Evolutionary conservation across 257 asterid genomes (phyloP), one percentile per base, ranked within the genome.

Genomic region (Penstemon newberryi): DNA sequence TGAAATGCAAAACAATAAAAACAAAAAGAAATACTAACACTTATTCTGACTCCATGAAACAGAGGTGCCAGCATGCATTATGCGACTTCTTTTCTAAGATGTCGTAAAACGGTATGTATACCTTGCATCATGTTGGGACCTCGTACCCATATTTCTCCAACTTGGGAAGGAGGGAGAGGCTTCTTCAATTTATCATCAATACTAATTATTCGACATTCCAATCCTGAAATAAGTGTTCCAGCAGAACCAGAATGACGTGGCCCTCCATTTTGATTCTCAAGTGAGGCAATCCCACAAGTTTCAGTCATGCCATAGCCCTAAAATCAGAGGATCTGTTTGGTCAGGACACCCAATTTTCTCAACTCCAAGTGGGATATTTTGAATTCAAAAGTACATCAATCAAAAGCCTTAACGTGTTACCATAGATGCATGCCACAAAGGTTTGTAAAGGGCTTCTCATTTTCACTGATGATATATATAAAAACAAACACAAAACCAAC

Each of bases 251-350:
- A 75, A 77, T 89, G 86, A 65, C 96, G 84, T n/a, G 75, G 78
- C 65, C 94, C 95, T 3, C 56, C 61, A 61, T 62, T n/a, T 43
- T 72, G 70, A 72, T 72, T 84, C 82, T 91, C 98, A 11, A 89
- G 0, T 3, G 88, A 84, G 69, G 86, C 80, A 61, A 89, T 80
- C 41, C 92, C 95, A 69, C 92, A 81, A 40, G 99, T 91, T 80
- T 94, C 97, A 38, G 99, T 91, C 97, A 94, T 89, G 63, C 97
- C 99, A 64, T 87, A 94, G 50, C 97, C 97, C 97, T 94, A 83
- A 75, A 80, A 79, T 67, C 12, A 69, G 56, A 70, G 19, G 56
- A 58, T 25, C 53, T 8, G 40, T 52, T 5, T 15, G 67, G 52
- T 74, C 33, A 25, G 33, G 2, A 25, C 33, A 25, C 33, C 33